Evolutionary conservation across 78 protist genomes (phyloP).

Genomic region (Planoprotostelium fungivorum): DNA sequence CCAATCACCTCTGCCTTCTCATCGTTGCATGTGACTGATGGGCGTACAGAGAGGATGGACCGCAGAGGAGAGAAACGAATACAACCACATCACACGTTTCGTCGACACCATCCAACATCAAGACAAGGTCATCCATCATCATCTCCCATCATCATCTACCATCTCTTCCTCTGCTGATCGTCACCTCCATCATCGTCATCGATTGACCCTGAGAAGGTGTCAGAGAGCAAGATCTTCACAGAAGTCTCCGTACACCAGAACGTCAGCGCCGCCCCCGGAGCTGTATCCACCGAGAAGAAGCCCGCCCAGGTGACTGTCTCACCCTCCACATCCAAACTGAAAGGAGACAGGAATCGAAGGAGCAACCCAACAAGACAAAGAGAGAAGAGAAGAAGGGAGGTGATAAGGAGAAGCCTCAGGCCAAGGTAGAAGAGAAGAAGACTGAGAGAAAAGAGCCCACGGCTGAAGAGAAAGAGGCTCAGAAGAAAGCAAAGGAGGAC

Average conservation of each 20-base stretch:
- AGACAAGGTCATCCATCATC: too few relatives aligned
- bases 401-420: not conserved
- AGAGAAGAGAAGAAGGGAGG: not conserved
- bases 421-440: not conserved
- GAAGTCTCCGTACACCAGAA: not conserved
- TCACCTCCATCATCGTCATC: too few relatives aligned
- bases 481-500: not conserved
- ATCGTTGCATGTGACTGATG: not conserved
- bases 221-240: too few relatives aligned
- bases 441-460: not conserved
- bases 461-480: not conserved
- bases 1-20: not conserved
- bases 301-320: not conserved
- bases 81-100: not conserved
- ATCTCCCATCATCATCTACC: too few relatives aligned
- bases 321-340: not conserved
- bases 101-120: not conserved
- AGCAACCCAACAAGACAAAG: not conserved
- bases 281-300: not conserved
- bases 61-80: not conserved
- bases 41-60: not conserved
- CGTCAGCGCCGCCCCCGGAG: not conserved
- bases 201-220: too few relatives aligned
- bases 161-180: too few relatives aligned
- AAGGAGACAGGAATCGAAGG: not conserved